phyloP scores from a whole-genome alignment of 257 asterid species.

The Thymus mandschuricus region DNA sequence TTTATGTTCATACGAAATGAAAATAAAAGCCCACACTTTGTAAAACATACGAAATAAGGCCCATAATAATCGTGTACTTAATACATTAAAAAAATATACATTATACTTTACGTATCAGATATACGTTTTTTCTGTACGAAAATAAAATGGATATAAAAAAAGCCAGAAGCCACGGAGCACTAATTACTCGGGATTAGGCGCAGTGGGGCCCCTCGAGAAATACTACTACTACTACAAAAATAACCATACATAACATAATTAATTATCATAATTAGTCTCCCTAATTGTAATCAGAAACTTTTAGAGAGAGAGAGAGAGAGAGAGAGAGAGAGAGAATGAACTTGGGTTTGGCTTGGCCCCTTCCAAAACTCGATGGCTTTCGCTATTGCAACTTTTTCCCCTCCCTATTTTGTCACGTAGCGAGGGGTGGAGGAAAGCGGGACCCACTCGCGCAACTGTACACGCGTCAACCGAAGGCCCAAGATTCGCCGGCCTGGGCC shows the following conservation, averaged over 20 bases:
- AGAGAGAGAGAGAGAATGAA: background rate
- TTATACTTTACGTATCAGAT: too few relatives aligned
- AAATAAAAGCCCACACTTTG: too few relatives aligned
- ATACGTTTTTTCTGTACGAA: too few relatives aligned
- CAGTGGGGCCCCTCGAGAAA: slow-evolving; percentile 24
- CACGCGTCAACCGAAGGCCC: slow-evolving; percentile 57
- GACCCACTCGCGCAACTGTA: slow-evolving; percentile 47
- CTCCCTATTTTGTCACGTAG: slow-evolving; percentile 31
- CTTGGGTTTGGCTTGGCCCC: slow-evolving; percentile 9
- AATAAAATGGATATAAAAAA: background rate
- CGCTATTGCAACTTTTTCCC: background rate
- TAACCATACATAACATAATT: too few relatives aligned
- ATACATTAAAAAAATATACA: too few relatives aligned
- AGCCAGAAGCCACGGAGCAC: slow-evolving; percentile 38
- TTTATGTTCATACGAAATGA: too few relatives aligned
- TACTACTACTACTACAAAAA: too few relatives aligned
- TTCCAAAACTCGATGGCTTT: slow-evolving; percentile 26
- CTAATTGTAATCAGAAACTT: too few relatives aligned
- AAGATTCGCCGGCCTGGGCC: slow-evolving; percentile 50
- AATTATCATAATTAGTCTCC: too few relatives aligned
- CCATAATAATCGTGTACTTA: too few relatives aligned
- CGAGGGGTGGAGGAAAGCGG: background rate
- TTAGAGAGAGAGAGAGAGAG: too few relatives aligned
- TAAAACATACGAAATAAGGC: too few relatives aligned
- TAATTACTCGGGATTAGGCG: slow-evolving; percentile 33